Percentiles rank a stretch among this genome's conserved stretches.
phyloP scores from a whole-genome alignment of 1,284 basidiomycete species.

The Chondrostereum purpureum region DNA sequence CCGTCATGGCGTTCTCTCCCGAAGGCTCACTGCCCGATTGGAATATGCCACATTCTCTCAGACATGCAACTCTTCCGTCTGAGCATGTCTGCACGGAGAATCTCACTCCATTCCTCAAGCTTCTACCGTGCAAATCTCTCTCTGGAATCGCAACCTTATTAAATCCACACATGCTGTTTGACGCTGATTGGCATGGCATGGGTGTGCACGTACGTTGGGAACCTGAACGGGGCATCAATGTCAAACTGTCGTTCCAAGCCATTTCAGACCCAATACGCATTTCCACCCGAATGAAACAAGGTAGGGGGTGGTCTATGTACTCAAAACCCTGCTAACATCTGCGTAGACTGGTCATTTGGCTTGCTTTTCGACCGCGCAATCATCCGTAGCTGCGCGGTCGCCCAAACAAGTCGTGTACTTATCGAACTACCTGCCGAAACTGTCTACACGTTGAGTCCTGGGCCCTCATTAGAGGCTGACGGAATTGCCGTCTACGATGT shows the following conservation, averaged over 20 bases:
- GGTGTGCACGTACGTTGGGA: constrained; percentile 69
- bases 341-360: constrained; percentile 72
- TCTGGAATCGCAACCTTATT: constrained; percentile 85
- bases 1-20: constrained; percentile 49
- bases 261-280: constrained; percentile 75
- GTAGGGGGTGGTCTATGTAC: constrained; percentile 31
- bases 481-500: constrained; percentile 42
- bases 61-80: constrained; percentile 74
- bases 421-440: constrained; percentile 39
- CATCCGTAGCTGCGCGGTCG: constrained; percentile 54
- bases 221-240: constrained; percentile 46
- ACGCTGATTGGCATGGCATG: constrained; percentile 85
- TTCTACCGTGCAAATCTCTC: constrained; percentile 88
- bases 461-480: constrained; percentile 30
- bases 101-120: constrained; percentile 90
- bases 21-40: constrained; percentile 51
- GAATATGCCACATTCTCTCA: constrained; percentile 47
- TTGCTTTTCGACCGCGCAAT: constrained; percentile 69
- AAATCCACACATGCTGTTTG: constrained; percentile 82
- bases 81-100: constrained; percentile 96
- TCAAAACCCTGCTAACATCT: constrained; percentile 4
- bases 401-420: constrained; percentile 44
- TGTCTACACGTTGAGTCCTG: constrained; percentile 43
- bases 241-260: constrained; percentile 75
- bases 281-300: constrained; percentile 43